Base-by-base conservation (phyloP, 305 asterid species). In the Galium porrigens region DNA sequence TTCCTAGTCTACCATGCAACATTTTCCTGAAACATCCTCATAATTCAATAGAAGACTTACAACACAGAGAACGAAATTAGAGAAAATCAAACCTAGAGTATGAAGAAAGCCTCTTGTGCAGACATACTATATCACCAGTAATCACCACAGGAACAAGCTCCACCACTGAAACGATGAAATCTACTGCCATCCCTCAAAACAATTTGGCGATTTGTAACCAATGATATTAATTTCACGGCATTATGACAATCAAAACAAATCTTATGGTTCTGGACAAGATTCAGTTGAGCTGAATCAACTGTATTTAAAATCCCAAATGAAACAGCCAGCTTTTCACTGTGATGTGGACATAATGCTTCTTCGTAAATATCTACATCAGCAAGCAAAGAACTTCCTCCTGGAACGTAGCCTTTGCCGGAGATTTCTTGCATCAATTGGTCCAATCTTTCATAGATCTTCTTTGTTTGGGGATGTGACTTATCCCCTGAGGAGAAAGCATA, bases 111-210 rank as follows among this genome's bases (percentile, higher is more conserved):
- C 52, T 58, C 57, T 32, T 6, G 18, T 6, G 18, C 33, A 58
- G 39, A 61, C 1, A 9, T 20, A 57, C 53, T 37, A 7, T 34
- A 18, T 82, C 82, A 88, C 96, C 96, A 86, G 83, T 86, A 89
- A 79, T 86, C 95, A 62, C 90, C 87, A 74, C 96, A 89, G 64
- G 96, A 85, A 74, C 95, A 89, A 49, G 63, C 69, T 3, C 94
- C 73, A 70, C 46, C 70, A 63, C 65, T 52, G 70, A 77, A 80
- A 17, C 68, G 78, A 70, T 80, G 84, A 74, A 80, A 80, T 64
- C 84, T 77, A 67, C 84, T 77, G 52, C 55, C 80, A 67, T 79
- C 84, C 63, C 81, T 77, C 22, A 77, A n/a, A 48, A 77, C 69
- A 53, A 79, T 76, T 69, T 70, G 75, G 65, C 84, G 68, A 33